Conservation (phyloP, 345 rosid species). For the Diplotaxis tenuifolia region DNA sequence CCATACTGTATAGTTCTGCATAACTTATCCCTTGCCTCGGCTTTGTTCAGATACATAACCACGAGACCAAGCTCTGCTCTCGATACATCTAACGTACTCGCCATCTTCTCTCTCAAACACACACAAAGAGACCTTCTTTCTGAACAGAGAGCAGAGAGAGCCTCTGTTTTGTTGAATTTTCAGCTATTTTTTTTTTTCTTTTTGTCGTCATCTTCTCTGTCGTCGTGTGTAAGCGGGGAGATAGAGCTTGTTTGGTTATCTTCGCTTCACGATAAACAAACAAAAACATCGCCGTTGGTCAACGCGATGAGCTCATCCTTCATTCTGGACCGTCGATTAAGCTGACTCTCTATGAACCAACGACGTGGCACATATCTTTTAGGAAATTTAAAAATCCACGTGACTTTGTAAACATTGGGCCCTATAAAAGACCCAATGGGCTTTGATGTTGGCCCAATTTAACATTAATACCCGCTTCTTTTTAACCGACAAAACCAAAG, state of each 20-base stretch:
- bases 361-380: conserved; percentile 36
- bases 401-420: background rate
- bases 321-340: conserved; percentile 29
- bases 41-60: conserved; percentile 91
- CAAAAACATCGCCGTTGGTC: conserved; percentile 37
- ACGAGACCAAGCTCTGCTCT: conserved; percentile 89
- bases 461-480: conserved; percentile 14
- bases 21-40: conserved; percentile 98
- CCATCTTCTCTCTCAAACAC: conserved; percentile 43
- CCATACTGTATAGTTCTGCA: conserved; percentile 99
- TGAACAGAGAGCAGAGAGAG: conserved; percentile 3
- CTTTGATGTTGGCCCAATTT: background rate
- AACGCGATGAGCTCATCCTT: conserved; percentile 1
- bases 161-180: conserved; percentile 22
- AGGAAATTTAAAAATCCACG: background rate
- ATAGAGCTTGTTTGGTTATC: conserved; percentile 75
- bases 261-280: conserved; percentile 37
- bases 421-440: background rate
- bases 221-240: conserved; percentile 22
- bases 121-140: background rate
- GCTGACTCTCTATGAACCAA: conserved; percentile 7
- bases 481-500: conserved; percentile 13
- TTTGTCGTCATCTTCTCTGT: conserved; percentile 17
- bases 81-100: conserved; percentile 66
- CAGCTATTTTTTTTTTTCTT: background rate